phyloP scores from a whole-genome alignment of 2,329 filamentous ascomycete genomes.

The Trichoderma endophyticum region DNA sequence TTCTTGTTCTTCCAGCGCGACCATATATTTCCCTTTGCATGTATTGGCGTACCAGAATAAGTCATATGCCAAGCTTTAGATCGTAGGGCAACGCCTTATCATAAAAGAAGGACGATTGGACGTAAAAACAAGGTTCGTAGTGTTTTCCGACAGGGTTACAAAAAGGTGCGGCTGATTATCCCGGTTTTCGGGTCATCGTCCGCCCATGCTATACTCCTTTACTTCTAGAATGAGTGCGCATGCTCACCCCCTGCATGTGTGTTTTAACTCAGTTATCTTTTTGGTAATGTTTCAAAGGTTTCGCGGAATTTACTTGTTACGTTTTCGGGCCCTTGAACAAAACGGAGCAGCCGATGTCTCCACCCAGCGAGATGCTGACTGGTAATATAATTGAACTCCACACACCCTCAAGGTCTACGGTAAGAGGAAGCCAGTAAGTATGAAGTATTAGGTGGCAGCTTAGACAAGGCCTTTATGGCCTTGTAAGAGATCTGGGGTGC shows the following conservation, averaged over 20 bases:
- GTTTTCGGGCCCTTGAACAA: neutral
- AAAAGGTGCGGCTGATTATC: neutral
- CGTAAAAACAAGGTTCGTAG: neutral
- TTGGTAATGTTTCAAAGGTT: neutral
- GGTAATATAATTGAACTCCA: neutral
- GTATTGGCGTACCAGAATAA: neutral
- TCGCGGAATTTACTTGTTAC: neutral
- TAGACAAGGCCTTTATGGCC: neutral
- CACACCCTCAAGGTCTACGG: neutral
- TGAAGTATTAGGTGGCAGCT: no score
- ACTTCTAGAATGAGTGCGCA: neutral
- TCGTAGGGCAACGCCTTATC: neutral
- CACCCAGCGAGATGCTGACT: neutral
- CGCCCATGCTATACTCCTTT: neutral
- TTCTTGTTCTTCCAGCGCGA: no score
- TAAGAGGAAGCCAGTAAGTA: neutral
- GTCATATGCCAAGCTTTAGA: neutral
- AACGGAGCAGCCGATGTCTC: neutral
- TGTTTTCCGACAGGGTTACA: neutral
- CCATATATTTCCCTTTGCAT: neutral
- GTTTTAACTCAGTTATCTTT: neutral
- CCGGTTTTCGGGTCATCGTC: neutral
- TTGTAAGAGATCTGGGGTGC: neutral
- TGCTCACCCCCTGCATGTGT: neutral
- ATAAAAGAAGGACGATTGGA: neutral